Evolutionary conservation across 352 stramenopile species (phyloP).

Genomic region (Paralagenidium karlingii): DNA sequence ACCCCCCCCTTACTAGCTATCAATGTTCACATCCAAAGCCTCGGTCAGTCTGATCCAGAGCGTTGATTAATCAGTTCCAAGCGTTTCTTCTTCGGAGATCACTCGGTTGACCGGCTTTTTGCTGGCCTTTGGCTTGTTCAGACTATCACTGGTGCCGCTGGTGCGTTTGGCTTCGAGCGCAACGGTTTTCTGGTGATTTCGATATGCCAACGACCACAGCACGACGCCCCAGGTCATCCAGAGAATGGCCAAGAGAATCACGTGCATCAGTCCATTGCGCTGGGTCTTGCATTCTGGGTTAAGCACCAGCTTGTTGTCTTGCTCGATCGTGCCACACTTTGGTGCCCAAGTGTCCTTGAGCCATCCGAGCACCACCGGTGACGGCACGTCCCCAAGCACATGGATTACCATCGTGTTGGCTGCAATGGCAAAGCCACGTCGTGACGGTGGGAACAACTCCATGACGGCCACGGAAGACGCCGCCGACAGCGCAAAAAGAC

Average conservation of each 20-base stretch:
- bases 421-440: conserved; percentile 83
- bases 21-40: no score
- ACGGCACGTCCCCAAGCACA: conserved; percentile 89
- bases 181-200: no score
- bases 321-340: conserved; percentile 61
- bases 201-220: no score
- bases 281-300: conserved; percentile 57
- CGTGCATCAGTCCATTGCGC: conserved; percentile 36
- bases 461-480: conserved; percentile 83
- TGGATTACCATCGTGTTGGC: conserved; percentile 89
- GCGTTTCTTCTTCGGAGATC: no score
- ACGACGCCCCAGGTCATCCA: conserved; percentile 65
- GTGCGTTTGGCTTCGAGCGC: no score
- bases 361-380: conserved; percentile 85
- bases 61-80: no score
- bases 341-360: conserved; percentile 91
- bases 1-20: no score
- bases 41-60: no score
- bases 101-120: no score
- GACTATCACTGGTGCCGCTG: no score
- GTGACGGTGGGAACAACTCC: conserved; percentile 75
- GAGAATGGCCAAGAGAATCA: conserved; percentile 62
- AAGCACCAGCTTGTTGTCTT: conserved; percentile 34
- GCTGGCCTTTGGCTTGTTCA: no score
- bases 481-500: conserved; percentile 60